Evolutionary conservation across 2,329 filamentous ascomycete genomes (phyloP).

Genomic region (Aspergillus transmontanensis): DNA sequence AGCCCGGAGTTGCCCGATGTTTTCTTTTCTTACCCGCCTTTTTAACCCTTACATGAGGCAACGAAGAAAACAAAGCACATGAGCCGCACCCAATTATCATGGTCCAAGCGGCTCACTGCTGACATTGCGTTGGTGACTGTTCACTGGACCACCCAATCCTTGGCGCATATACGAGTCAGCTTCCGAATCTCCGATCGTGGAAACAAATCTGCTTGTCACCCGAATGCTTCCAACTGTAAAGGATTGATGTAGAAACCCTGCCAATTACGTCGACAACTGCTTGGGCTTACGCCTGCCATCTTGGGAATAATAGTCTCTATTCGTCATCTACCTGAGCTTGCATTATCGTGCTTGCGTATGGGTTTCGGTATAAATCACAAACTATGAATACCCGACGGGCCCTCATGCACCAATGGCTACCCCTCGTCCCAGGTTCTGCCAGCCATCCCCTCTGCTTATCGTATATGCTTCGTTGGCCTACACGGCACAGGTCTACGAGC

Average conservation of each 20-base stretch:
- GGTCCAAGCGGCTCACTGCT: constrained; percentile 16
- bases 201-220: not conserved
- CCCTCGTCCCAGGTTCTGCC: not conserved
- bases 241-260: not conserved
- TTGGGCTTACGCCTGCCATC: not conserved
- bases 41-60: not conserved
- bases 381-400: not conserved
- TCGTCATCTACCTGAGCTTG: not conserved
- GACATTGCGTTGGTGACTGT: constrained; percentile 14
- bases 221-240: not conserved
- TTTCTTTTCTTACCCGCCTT: not conserved
- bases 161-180: constrained; percentile 7
- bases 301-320: not conserved
- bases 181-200: not conserved
- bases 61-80: constrained; percentile 14
- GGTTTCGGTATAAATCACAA: not conserved
- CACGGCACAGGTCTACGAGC: not conserved
- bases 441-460: constrained; percentile 12
- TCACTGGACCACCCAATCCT: constrained; percentile 16
- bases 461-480: constrained; percentile 9
- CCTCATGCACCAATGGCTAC: not conserved
- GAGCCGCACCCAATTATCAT: constrained; percentile 28
- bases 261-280: not conserved
- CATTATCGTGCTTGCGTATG: not conserved
- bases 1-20: not conserved